Evolutionary conservation across 305 asterid species (phyloP).

Genomic region (Fraxinus nigra): DNA sequence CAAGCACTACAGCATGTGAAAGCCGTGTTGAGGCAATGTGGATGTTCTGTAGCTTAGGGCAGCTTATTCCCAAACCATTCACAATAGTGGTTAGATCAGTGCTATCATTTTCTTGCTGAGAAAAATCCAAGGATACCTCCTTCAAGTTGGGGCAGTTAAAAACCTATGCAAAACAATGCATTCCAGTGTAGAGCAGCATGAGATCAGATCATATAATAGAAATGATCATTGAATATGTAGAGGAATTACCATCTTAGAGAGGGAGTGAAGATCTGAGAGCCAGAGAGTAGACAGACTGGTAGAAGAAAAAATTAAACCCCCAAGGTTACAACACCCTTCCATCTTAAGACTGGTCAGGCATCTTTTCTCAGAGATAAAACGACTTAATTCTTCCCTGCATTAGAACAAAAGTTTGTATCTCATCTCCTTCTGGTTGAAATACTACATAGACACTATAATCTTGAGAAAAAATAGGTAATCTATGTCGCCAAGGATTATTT

Average conservation of each 20-base stretch:
- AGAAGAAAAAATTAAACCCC: slow-evolving; percentile 68
- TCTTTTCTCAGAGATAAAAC: slow-evolving; percentile 73
- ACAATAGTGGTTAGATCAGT: slow-evolving; percentile 68
- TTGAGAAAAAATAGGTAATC: neutral
- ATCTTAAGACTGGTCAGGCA: slow-evolving; percentile 78
- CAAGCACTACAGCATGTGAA: slow-evolving; percentile 76
- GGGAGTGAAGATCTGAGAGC: slow-evolving; percentile 85
- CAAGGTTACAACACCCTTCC: slow-evolving; percentile 90
- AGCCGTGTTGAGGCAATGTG: slow-evolving; percentile 76
- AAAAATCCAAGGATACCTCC: slow-evolving; percentile 79
- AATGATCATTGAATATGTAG: neutral
- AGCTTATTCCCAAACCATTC: slow-evolving; percentile 72
- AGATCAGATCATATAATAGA: neutral
- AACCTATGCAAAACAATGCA: slow-evolving; percentile 44
- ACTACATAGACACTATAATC: neutral
- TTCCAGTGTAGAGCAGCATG: slow-evolving; percentile 1
- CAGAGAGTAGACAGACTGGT: slow-evolving; percentile 65
- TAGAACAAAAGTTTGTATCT: slow-evolving; percentile 6
- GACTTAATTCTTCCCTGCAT: slow-evolving; percentile 85
- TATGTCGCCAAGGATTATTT: neutral
- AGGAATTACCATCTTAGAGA: slow-evolving; percentile 69
- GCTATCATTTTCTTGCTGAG: slow-evolving; percentile 71
- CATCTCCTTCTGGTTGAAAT: neutral
- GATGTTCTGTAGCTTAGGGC: slow-evolving; percentile 77
- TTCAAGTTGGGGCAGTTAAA: slow-evolving; percentile 80